Conservation (phyloP, 2,329 filamentous ascomycete species). For the Arthrinium puccinioides region DNA sequence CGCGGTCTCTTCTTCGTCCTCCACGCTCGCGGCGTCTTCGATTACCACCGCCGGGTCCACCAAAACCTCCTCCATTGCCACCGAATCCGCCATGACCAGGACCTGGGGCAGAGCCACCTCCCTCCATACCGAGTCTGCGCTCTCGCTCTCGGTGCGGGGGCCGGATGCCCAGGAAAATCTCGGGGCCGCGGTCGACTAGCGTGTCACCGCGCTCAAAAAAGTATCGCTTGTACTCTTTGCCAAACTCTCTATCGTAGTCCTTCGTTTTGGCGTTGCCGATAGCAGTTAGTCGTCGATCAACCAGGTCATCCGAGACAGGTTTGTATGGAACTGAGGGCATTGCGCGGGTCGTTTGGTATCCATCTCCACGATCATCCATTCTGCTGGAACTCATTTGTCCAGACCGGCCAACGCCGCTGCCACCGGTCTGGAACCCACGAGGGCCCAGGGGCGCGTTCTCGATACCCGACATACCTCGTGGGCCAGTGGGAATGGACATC, state of each 20-base stretch:
- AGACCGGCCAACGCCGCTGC: constrained; percentile 12
- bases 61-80: constrained; percentile 3
- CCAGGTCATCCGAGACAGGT: constrained; percentile 58
- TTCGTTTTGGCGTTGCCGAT: constrained; percentile 40
- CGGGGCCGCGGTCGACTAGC: constrained; percentile 66
- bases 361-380: constrained; percentile 10
- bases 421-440: constrained; percentile 26
- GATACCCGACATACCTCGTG: constrained; percentile 19
- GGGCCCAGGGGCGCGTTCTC: constrained; percentile 30
- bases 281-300: constrained; percentile 54
- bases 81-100: constrained; percentile 8
- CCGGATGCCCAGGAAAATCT: constrained; percentile 59
- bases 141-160: constrained; percentile 47
- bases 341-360: constrained; percentile 28
- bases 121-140: constrained; percentile 29
- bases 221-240: constrained; percentile 57
- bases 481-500: constrained; percentile 21
- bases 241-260: constrained; percentile 31
- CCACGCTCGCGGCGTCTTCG: constrained; percentile 15
- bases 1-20: constrained; percentile 16
- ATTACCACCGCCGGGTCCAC: constrained; percentile 5
- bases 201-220: constrained; percentile 61
- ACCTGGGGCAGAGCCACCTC: constrained; percentile 13
- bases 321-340: constrained; percentile 36
- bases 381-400: constrained; percentile 4